Conservation (phyloP, 176 grass and related monocot species). For the Raddia guianensis region DNA sequence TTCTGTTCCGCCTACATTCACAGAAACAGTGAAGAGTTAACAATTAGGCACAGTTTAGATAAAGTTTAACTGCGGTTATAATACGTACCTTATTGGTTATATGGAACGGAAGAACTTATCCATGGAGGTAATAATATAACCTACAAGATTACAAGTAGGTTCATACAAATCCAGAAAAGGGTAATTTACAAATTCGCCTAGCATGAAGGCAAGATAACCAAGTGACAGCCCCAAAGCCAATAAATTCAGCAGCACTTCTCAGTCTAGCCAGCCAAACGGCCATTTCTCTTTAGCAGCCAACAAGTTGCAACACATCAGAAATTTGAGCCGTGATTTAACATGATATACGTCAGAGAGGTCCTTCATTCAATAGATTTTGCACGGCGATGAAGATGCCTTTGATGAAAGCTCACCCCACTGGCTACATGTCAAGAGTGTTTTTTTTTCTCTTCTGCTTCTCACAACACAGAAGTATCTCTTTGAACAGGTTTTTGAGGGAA, state of each 20-base stretch:
- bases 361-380: neutral
- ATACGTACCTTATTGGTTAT: slow-evolving; percentile 28
- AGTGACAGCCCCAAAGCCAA: neutral
- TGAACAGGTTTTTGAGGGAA: slow-evolving; percentile 66
- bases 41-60: neutral
- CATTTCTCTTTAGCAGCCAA: neutral
- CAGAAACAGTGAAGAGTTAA: neutral
- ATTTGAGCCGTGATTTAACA: slow-evolving; percentile 19
- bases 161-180: neutral
- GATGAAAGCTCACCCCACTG: slow-evolving; percentile 33
- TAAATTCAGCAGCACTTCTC: slow-evolving; percentile 7
- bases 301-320: neutral
- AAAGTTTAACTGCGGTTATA: neutral
- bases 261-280: neutral
- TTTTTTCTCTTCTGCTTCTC: slow-evolving; percentile 9
- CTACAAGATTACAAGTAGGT: neutral
- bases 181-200: slow-evolving; percentile 16
- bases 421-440: neutral
- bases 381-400: neutral
- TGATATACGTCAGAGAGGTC: neutral
- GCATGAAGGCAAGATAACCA: neutral
- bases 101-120: slow-evolving; percentile 12
- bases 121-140: slow-evolving; percentile 1
- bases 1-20: slow-evolving; percentile 29
- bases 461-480: slow-evolving; percentile 50